phyloP scores from a whole-genome alignment of 2,329 filamentous ascomycete species.

The Cercospora sojina region DNA sequence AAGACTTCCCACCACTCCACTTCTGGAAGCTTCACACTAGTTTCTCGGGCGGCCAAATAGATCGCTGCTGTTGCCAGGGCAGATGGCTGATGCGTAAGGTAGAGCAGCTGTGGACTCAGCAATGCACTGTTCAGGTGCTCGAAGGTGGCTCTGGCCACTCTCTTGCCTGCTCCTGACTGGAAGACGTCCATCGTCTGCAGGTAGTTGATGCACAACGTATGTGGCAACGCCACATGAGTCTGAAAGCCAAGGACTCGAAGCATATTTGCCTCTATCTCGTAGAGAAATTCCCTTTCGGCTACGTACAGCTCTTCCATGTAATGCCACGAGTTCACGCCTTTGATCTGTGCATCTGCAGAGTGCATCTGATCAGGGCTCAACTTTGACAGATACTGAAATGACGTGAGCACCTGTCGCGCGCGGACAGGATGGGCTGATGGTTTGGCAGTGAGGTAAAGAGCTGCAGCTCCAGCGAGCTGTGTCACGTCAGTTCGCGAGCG shows the following conservation, averaged over 20 bases:
- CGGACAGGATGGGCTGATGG: conserved; percentile 73
- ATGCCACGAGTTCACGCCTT: conserved; percentile 45
- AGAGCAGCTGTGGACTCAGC: conserved; percentile 82
- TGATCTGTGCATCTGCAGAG: conserved; percentile 18
- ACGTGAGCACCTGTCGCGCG: conserved; percentile 76
- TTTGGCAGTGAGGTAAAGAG: conserved; percentile 79
- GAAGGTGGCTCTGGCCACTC: conserved; percentile 64
- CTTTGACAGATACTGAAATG: conserved; percentile 78
- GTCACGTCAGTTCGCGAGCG: conserved; percentile 17
- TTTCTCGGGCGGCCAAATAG: conserved; percentile 81
- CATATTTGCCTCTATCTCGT: conserved; percentile 74
- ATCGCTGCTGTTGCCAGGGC: conserved; percentile 83
- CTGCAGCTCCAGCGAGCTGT: conserved; percentile 77
- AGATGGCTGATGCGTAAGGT: conserved; percentile 87
- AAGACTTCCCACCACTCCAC: conserved; percentile 98
- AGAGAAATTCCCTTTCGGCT: conserved; percentile 61
- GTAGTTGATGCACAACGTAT: conserved; percentile 85
- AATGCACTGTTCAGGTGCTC: conserved; percentile 83
- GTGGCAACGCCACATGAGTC: conserved; percentile 79
- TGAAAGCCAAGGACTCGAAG: conserved; percentile 76
- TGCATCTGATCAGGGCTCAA: conserved; percentile 54
- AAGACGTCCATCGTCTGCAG: conserved; percentile 81
- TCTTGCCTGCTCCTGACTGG: conserved; percentile 43
- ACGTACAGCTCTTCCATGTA: conserved; percentile 73
- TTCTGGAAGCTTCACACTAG: conserved; percentile 74